phyloP scores from a whole-genome alignment of 441 rosid species.

The Manihot esculenta region DNA sequence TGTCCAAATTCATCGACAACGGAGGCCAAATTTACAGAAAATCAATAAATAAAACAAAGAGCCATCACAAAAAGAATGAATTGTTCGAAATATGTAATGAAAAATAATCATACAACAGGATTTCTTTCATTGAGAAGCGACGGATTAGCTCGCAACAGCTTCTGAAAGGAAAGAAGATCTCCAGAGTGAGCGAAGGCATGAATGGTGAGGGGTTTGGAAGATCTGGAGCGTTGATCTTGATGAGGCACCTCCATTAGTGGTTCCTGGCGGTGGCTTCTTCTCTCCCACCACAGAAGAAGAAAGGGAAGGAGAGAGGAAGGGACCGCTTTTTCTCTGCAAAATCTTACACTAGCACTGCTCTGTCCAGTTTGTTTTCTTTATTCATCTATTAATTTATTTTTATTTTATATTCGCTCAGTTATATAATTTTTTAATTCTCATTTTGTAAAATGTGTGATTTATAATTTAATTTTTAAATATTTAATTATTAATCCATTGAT shows the following conservation, averaged over 20 bases:
- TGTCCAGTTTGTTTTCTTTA: too few relatives aligned
- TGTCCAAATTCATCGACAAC: background rate
- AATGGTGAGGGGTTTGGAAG: slow-evolving; percentile 67
- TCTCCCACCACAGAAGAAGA: background rate
- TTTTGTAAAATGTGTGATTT: too few relatives aligned
- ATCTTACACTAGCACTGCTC: too few relatives aligned
- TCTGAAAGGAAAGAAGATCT: slow-evolving; percentile 67
- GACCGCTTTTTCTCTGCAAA: too few relatives aligned
- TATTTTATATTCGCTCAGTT: too few relatives aligned
- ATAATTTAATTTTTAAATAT: too few relatives aligned
- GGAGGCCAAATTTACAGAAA: background rate
- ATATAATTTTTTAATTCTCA: too few relatives aligned
- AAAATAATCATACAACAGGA: slow-evolving; percentile 48
- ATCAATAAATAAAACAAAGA: background rate
- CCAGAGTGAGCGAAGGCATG: slow-evolving; percentile 84
- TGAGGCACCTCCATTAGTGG: slow-evolving; percentile 54
- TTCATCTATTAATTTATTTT: too few relatives aligned
- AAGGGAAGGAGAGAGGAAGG: background rate
- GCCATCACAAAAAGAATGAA: too few relatives aligned
- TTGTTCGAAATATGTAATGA: too few relatives aligned
- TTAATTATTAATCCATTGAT: too few relatives aligned
- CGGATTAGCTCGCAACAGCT: slow-evolving; percentile 59
- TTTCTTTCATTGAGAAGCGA: slow-evolving; percentile 81
- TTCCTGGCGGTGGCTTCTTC: slow-evolving; percentile 3
- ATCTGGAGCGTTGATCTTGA: slow-evolving; percentile 64